A percentile compares a stretch with the other conserved stretches of the same genome.
Conservation (phyloP, 2,329 filamentous ascomycete species). For the Aureobasidium lini region DNA sequence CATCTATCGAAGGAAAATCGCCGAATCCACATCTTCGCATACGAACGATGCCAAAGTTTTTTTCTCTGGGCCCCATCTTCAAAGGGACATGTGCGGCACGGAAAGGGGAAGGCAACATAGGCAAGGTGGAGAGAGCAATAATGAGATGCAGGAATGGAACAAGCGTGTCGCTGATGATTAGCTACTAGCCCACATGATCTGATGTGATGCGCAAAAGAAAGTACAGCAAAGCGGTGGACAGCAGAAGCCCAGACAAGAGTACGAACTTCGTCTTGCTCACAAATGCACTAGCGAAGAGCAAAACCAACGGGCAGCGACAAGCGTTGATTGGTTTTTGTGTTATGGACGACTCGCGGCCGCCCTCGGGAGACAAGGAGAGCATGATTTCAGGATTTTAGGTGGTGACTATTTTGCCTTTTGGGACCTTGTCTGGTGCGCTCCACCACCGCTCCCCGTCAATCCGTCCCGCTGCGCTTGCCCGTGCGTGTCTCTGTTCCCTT, state of each 20-base stretch:
- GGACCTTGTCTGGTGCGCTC: constrained; percentile 6
- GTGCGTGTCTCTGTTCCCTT: background rate
- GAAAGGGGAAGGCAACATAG: background rate
- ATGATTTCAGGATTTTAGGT: background rate
- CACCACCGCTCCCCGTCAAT: background rate
- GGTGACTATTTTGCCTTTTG: background rate
- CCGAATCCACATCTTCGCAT: background rate
- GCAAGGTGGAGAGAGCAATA: constrained; percentile 10
- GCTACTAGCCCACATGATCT: constrained; percentile 7
- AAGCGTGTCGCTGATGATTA: background rate
- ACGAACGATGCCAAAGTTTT: constrained; percentile 5
- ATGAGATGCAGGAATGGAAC: constrained; percentile 5
- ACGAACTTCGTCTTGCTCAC: background rate
- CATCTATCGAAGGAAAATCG: background rate
- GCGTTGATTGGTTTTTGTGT: constrained; percentile 5
- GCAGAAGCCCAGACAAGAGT: background rate
- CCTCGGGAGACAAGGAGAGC: constrained; percentile 1
- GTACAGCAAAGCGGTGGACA: background rate
- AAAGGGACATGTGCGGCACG: background rate
- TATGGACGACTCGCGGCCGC: constrained; percentile 5
- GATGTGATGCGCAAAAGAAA: background rate
- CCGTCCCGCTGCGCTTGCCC: constrained; percentile 5
- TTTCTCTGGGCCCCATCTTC: background rate
- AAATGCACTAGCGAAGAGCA: constrained; percentile 7
- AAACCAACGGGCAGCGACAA: constrained; percentile 5